These are phyloP conservation scores for Cicer cuneatum DNA, from an alignment of 306 rosid species.

Conservation along the genomic window DNA sequence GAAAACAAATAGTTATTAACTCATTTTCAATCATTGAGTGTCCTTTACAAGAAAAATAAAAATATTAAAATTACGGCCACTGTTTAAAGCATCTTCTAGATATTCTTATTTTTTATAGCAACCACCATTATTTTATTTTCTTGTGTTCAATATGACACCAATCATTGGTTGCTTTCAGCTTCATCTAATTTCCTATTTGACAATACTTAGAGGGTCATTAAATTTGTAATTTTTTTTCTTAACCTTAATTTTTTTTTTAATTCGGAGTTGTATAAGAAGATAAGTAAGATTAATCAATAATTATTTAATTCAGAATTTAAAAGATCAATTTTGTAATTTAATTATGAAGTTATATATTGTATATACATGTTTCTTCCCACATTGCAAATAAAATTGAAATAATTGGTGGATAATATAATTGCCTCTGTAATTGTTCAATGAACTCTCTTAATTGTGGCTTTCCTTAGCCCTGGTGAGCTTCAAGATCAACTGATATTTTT, in stretches of 20 bases:
- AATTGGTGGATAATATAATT: too few species aligned
- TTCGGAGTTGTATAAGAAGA: too few species aligned
- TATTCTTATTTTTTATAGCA: conserved; percentile 8
- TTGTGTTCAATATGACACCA: conserved; percentile 13
- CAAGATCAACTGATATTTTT: too few species aligned
- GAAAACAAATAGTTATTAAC: background rate
- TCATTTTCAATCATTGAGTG: conserved; percentile 15
- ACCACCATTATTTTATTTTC: conserved; percentile 19
- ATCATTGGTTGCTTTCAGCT: conserved; percentile 33
- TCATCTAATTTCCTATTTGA: conserved; percentile 9
- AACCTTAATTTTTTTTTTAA: too few species aligned
- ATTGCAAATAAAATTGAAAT: conserved; percentile 21
- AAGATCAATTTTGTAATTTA: conserved; percentile 14
- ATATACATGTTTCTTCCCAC: conserved; percentile 14
- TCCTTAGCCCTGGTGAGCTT: too few species aligned
- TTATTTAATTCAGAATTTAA: too few species aligned
- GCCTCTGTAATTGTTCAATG: too few species aligned
- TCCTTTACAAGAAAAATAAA: background rate
- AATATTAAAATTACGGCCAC: background rate
- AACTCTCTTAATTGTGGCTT: too few species aligned
- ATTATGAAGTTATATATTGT: conserved; percentile 8
- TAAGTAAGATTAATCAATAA: too few species aligned
- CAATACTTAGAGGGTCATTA: conserved; percentile 10
- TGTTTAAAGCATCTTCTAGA: conserved; percentile 33
- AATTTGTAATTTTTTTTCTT: too few species aligned